Conservation (phyloP, 495 filamentous ascomycete species). For the Venustampulla echinocandica region DNA sequence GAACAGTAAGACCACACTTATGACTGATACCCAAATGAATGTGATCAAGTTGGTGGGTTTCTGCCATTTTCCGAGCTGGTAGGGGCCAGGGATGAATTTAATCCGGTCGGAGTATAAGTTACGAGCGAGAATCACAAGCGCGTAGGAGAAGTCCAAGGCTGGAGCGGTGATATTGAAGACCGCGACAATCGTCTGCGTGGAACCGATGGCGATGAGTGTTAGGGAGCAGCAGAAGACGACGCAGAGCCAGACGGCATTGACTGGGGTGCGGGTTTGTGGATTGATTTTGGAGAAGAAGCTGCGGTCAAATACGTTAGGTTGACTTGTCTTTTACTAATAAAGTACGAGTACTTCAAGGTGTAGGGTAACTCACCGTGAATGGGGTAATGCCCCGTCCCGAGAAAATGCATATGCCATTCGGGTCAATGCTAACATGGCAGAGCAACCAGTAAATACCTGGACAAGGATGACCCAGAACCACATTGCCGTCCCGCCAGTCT, state of each 20-base stretch:
- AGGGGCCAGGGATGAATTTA: conserved; percentile 55
- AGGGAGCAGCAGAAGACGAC: conserved; percentile 52
- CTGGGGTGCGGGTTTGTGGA: conserved; percentile 48
- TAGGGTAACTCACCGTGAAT: conserved; percentile 41
- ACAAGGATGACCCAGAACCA: conserved; percentile 62
- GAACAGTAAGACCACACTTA: conserved; percentile 60
- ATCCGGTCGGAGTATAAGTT: conserved; percentile 49
- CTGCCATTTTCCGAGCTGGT: conserved; percentile 53
- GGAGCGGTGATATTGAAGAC: conserved; percentile 68
- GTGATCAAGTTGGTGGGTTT: conserved; percentile 50
- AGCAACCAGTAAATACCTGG: conserved; percentile 64
- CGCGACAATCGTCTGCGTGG: conserved; percentile 55
- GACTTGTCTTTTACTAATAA: too few relatives aligned
- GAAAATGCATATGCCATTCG: conserved; percentile 69
- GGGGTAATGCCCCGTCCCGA: conserved; percentile 59
- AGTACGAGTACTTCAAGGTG: too few relatives aligned
- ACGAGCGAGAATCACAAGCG: conserved; percentile 54
- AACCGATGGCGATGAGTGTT: conserved; percentile 60
- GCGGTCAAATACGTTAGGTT: conserved; percentile 6
- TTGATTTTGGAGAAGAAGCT: conserved; percentile 54
- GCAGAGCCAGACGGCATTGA: conserved; percentile 66
- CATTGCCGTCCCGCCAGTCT: conserved; percentile 53
- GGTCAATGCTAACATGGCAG: conserved; percentile 62
- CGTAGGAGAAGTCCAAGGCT: conserved; percentile 59
- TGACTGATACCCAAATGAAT: conserved; percentile 58